phyloP scores from a whole-genome alignment of 495 filamentous ascomycete species.

The Ascobolus immersus region DNA sequence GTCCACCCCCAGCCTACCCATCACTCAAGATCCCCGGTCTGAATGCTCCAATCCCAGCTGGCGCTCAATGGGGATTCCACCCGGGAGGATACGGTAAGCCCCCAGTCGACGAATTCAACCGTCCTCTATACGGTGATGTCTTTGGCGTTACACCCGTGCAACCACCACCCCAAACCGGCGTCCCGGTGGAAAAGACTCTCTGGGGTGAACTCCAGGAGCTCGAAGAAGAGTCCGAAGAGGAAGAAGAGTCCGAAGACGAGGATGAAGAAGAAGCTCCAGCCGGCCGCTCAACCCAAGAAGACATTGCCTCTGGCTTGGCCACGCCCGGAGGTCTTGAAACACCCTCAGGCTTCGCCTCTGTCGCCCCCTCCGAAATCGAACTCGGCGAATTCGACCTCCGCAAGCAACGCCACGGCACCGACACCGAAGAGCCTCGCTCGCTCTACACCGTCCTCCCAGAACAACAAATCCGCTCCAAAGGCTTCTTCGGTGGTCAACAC shows the following conservation, averaged over 20 bases:
- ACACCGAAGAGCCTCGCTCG: conserved; percentile 46
- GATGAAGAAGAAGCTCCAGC: conserved; percentile 53
- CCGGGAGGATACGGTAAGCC: conserved; percentile 92
- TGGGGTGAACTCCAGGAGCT: conserved; percentile 87
- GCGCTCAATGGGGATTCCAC: conserved; percentile 85
- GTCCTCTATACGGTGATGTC: conserved; percentile 77
- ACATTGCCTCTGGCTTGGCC: conserved; percentile 37
- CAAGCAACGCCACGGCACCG: conserved; percentile 61
- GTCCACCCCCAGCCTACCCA: conserved; percentile 80
- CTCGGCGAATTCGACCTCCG: conserved; percentile 72
- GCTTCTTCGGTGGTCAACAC: conserved; percentile 87
- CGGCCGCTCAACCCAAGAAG: too few species aligned
- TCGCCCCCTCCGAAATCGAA: conserved; percentile 50
- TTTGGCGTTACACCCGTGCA: conserved; percentile 53
- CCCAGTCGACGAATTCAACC: conserved; percentile 71
- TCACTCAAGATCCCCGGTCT: conserved; percentile 78
- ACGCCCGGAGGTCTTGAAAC: conserved; percentile 60
- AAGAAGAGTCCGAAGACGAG: conserved; percentile 40
- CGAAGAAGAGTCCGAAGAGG: conserved; percentile 57
- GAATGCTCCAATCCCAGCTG: conserved; percentile 83
- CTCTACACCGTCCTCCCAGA: conserved; percentile 84
- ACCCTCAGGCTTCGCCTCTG: conserved; percentile 52
- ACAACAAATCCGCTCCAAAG: conserved; percentile 52
- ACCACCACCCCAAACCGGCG: conserved; percentile 29
- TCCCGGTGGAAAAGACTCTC: conserved; percentile 63